phyloP scores from a whole-genome alignment of 2,329 filamentous ascomycete species.

The Emergomyces africanus region DNA sequence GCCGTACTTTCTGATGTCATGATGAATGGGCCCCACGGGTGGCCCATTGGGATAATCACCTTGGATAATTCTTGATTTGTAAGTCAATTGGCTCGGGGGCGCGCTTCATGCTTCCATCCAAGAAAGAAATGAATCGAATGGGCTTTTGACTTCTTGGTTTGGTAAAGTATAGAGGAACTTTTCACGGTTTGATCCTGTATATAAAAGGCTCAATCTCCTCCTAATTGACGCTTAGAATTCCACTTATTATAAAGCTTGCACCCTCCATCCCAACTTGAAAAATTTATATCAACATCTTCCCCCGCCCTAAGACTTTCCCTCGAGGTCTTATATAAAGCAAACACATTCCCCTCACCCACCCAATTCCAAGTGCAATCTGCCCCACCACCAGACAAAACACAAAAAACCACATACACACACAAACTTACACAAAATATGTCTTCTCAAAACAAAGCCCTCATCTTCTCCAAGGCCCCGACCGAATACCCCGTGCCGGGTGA shows the following conservation, averaged over 20 bases:
- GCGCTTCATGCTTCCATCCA: background rate
- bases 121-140: background rate
- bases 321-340: background rate
- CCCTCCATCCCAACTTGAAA: background rate
- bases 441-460: conserved; percentile 56
- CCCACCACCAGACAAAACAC: background rate
- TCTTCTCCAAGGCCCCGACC: conserved; percentile 57
- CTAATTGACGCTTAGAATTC: background rate
- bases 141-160: background rate
- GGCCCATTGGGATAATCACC: background rate
- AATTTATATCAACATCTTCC: background rate
- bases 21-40: background rate
- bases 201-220: background rate
- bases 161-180: background rate
- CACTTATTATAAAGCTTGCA: no score
- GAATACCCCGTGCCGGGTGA: conserved; percentile 57
- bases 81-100: background rate
- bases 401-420: no score
- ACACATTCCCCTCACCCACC: background rate
- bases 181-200: background rate
- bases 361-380: background rate
- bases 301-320: background rate
- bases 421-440: conserved; percentile 7
- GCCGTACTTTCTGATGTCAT: background rate
- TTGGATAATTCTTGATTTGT: background rate